Conservation (phyloP, 345 rosid genomes). For the Ailanthus altissimus region DNA sequence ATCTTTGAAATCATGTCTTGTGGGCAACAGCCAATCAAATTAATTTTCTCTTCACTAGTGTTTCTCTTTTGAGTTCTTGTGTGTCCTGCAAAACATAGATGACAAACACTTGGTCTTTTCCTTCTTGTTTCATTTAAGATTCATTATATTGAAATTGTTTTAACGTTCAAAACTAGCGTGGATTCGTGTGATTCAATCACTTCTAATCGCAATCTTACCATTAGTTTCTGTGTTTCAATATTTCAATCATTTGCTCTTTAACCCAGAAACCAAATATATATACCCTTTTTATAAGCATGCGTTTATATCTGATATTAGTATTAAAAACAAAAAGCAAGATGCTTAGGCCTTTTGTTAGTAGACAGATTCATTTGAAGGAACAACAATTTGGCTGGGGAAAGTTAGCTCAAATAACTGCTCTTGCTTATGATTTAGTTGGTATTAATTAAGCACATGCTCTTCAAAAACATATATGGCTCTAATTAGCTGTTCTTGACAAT, state of each 20-base stretch:
- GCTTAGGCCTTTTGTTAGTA: neutral
- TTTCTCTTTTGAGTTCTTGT: neutral
- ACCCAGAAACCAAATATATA: neutral
- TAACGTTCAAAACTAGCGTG: neutral
- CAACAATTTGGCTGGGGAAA: constrained; percentile 3
- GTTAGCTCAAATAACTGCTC: neutral
- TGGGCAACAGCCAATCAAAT: constrained; percentile 16
- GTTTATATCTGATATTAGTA: too few species aligned
- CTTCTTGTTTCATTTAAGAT: constrained; percentile 12
- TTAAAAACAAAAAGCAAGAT: neutral
- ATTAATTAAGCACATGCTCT: too few species aligned
- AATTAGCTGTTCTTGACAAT: neutral
- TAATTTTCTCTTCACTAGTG: neutral
- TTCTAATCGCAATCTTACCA: too few species aligned
- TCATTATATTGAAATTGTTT: neutral
- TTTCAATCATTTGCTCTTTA: neutral
- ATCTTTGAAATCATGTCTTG: neutral
- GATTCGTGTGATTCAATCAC: neutral
- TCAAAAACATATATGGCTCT: neutral
- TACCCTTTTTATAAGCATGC: neutral
- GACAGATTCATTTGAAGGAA: neutral
- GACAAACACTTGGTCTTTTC: neutral
- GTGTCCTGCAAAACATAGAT: constrained; percentile 1
- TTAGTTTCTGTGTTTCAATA: too few species aligned
- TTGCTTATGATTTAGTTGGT: neutral